phyloP scores from a whole-genome alignment of 257 asterid species.

The Scutellaria minor region DNA sequence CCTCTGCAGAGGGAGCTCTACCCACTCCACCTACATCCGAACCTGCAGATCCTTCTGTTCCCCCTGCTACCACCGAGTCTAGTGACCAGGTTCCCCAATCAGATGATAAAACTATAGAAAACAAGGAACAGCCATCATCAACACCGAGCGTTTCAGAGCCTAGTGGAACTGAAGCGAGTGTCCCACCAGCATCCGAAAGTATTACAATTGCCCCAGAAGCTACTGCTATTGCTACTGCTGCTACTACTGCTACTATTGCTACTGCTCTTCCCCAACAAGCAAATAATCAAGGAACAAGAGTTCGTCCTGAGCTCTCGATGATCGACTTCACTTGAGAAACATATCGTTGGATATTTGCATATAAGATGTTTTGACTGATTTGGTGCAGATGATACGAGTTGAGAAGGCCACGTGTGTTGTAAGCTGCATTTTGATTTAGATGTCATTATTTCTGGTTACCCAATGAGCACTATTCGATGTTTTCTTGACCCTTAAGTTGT shows the following conservation, averaged over 20 bases:
- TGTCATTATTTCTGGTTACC: background rate
- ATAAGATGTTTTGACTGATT: no score
- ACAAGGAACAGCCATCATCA: conserved; percentile 42
- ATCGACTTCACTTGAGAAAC: conserved; percentile 67
- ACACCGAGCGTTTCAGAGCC: conserved; percentile 45
- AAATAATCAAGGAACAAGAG: conserved; percentile 47
- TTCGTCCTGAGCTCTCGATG: conserved; percentile 62
- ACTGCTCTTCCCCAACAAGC: conserved; percentile 36
- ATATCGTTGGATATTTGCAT: background rate
- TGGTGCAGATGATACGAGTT: background rate
- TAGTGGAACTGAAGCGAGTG: conserved; percentile 39
- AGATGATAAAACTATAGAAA: conserved; percentile 45
- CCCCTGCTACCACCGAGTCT: conserved; percentile 33
- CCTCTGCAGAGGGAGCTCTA: conserved; percentile 33
- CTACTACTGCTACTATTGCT: no score
- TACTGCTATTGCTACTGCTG: background rate
- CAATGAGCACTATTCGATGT: background rate
- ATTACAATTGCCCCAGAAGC: conserved; percentile 31
- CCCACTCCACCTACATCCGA: conserved; percentile 44
- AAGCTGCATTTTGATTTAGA: conserved; percentile 21
- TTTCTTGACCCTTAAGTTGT: background rate
- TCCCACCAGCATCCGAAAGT: conserved; percentile 40
- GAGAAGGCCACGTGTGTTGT: background rate
- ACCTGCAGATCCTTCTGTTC: conserved; percentile 47
- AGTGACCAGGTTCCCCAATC: conserved; percentile 36